Base-by-base conservation (phyloP, 192 early-diverging fungal genomes). In the Mortierella claussenii region DNA sequence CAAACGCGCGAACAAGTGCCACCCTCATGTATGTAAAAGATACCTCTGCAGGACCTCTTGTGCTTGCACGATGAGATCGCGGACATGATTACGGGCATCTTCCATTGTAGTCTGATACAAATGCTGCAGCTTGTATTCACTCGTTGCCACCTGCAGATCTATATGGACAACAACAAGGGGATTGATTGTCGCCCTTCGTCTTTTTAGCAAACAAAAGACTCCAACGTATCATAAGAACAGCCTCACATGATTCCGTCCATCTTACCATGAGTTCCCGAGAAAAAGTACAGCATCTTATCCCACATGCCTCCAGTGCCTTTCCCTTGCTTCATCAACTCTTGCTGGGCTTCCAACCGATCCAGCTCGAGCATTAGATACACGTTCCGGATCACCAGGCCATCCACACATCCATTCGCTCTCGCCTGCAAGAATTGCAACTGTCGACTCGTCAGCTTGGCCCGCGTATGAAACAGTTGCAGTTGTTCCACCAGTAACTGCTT, bases 371-470 rank as follows among this genome's bases (percentile, higher is more conserved):
- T 80, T 68, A 62, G 62, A 60, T 69, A 83, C 20, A 73, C 66
- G 31, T 87, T 85, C 65, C 83, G 73, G 11, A 84, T 82, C 26
- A 82, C 82, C 10, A 87, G 24, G n/a, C 83, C 83, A 63, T 87
- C 86, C 30, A 87, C 57, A 2, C 81, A 81, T 10, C 78, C 81
- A 40, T 80, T 82, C 6, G 83, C 80, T 23, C 80, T 69, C 12
- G 83, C 68, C 40, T 87, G 81, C 43, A 87, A 37, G 6, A 69
- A 65, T 51, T 84, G 83, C n/a, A 86, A 42, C 31, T 83, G 60
- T 36, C 84, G 54, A n/a, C 80, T 71, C 32, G 81, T 69, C 0
- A 23, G 44, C 33, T 75, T 67, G 13, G 86, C 80, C 18, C 68
- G 69, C 6, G 58, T 37, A 43, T 82, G 50, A 60, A 83, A 87